Evolutionary conservation across 768 basidiomycete genomes (phyloP), one percentile per base, ranked within the genome.

Genomic region (Kwoniella sp.): DNA sequence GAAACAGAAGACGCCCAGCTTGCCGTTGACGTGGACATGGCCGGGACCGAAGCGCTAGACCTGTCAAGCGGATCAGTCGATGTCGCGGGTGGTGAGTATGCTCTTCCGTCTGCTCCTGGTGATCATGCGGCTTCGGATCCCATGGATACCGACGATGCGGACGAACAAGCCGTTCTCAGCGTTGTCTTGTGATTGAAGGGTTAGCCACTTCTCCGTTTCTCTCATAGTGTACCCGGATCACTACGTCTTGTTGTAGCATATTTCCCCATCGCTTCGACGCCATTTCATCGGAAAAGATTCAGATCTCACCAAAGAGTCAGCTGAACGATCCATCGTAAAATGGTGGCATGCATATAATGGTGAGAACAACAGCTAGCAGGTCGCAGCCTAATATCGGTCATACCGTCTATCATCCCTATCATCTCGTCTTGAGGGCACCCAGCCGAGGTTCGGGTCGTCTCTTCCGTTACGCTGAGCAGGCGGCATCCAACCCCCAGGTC

Each of bases 121-220:
- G 19, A 39, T 28, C 42, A 39, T 37, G 31, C 40, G 11, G 42
- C 57, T 11, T 46, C 56, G 6, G 52, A 54, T 27, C 37, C 22
- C 32, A 49, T 55, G 47, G 53, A 55, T 17, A 44, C 47, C 40
- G 53, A 55, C 26, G 60, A 58, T 43, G 56, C 46, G 29, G 60
- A 62, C 27, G 60, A 56, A 46, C 56, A 62, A n/a, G 53, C 47
- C 17, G 59, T 65, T 11, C 51, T 65, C 25, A 56, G 55, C 10
- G 60, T 65, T 17, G 63, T 65, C n/a, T 40, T 57, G 10, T 27
- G 43, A 32, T 29, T 28, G 40, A 42, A 42, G 25, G 10, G 10
- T 27, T 3, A 44, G 6, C 17, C n/a, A 29, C 26, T 27, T 28
- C n/a, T 28, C 5, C 9, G 37, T 22, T 38, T 36, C 9, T 32